These are phyloP conservation scores for Drechslerella stenobrocha DNA, from an alignment of 2,329 filamentous ascomycete species.

Conservation along the genomic window DNA sequence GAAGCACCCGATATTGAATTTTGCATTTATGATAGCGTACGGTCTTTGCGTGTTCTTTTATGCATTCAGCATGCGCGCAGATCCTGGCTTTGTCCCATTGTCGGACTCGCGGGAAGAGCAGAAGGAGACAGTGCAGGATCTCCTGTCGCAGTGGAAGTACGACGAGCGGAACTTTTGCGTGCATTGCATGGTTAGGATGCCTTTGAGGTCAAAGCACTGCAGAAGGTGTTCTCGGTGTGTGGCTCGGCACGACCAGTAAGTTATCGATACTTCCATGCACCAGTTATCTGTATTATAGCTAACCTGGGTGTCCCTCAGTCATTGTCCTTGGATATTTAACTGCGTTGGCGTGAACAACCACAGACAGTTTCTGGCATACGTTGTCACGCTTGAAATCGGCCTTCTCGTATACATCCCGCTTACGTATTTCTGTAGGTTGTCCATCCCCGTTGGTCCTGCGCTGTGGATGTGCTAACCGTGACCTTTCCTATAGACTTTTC, in stretches of 20 bases:
- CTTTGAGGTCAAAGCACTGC: conserved; percentile 93
- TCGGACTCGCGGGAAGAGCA: conserved; percentile 86
- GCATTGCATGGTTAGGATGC: conserved; percentile 89
- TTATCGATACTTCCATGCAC: conserved; percentile 49
- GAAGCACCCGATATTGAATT: conserved; percentile 72
- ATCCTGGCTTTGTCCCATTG: conserved; percentile 92
- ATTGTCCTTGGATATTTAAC: conserved; percentile 98
- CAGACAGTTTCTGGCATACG: conserved; percentile 89
- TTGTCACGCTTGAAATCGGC: conserved; percentile 74
- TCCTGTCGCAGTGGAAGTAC: conserved; percentile 82
- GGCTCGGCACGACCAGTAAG: conserved; percentile 94
- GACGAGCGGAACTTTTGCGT: conserved; percentile 94
- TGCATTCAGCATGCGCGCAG: conserved; percentile 76
- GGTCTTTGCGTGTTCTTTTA: conserved; percentile 82
- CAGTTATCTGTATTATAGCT: neutral
- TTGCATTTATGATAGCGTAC: conserved; percentile 70
- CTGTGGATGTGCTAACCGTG: conserved; percentile 55
- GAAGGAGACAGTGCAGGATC: conserved; percentile 82
- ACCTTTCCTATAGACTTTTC: conserved; percentile 17
- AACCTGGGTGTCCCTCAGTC: conserved; percentile 61
- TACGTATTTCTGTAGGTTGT: conserved; percentile 49
- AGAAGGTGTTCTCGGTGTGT: conserved; percentile 87
- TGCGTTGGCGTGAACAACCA: conserved; percentile 96
- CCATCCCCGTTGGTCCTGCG: conserved; percentile 56
- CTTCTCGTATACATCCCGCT: conserved; percentile 53